phyloP scores from a whole-genome alignment of 1,284 basidiomycete species.

The Pascua sp. region DNA sequence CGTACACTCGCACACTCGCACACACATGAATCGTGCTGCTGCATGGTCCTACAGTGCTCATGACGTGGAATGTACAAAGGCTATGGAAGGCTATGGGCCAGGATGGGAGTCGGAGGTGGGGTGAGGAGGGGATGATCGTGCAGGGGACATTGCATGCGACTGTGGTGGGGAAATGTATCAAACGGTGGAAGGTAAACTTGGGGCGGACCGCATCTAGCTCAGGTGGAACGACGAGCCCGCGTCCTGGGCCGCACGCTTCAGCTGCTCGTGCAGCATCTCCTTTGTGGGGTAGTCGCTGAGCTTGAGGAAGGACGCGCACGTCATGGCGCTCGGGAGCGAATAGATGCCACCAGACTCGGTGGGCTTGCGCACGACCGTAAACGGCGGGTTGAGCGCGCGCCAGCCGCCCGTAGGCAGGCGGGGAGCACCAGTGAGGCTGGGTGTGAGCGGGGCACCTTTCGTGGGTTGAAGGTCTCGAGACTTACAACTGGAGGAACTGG shows the following conservation, averaged over 20 bases:
- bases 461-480: no score
- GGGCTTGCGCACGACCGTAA: constrained; percentile 96
- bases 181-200: neutral
- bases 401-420: constrained; percentile 94
- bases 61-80: neutral
- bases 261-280: constrained; percentile 71
- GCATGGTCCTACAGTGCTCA: neutral
- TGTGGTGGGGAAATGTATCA: neutral
- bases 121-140: no score
- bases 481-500: constrained; percentile 79
- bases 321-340: constrained; percentile 11
- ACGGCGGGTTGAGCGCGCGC: constrained; percentile 84
- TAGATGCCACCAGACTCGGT: constrained; percentile 61
- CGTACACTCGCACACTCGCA: neutral
- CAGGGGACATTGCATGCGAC: neutral
- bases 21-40: neutral
- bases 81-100: neutral
- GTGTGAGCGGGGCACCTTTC: neutral
- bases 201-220: constrained; percentile 57
- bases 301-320: constrained; percentile 65
- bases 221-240: constrained; percentile 93
- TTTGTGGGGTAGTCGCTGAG: constrained; percentile 87
- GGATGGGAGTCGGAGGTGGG: no score
- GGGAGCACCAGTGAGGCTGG: constrained; percentile 80
- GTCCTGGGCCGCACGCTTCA: constrained; percentile 77